Conservation (phyloP, 306 rosid genomes). For the Sphenostylis stenocarpa region DNA sequence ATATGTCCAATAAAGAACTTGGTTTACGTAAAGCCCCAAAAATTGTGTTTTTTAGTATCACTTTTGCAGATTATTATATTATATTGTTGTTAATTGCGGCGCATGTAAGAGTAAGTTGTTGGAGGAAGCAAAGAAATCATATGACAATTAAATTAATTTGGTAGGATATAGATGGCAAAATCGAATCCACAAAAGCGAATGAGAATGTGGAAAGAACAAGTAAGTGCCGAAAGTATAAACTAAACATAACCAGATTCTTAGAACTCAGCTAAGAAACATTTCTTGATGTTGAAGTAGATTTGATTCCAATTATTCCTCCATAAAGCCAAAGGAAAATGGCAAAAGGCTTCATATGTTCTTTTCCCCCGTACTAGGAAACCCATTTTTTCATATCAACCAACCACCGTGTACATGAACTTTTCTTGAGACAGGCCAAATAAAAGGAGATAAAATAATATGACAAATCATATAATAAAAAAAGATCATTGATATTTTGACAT, state of each 20-base stretch:
- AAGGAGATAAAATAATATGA: too few relatives aligned
- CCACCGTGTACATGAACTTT: too few relatives aligned
- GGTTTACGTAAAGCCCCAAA: too few relatives aligned
- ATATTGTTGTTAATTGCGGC: not conserved
- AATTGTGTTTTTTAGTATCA: not conserved
- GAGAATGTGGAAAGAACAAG: conserved; percentile 20
- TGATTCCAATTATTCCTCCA: not conserved
- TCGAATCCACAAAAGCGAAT: not conserved
- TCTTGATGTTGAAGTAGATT: conserved; percentile 6
- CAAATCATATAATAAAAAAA: too few relatives aligned
- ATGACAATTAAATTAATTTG: not conserved
- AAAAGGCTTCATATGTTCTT: not conserved
- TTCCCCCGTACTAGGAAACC: not conserved
- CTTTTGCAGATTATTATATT: conserved; percentile 8
- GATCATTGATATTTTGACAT: too few relatives aligned
- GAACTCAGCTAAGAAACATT: too few relatives aligned
- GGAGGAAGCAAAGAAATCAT: conserved; percentile 13
- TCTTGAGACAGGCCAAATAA: not conserved
- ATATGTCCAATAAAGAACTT: not conserved
- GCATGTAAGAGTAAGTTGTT: not conserved
- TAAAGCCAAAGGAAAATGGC: not conserved
- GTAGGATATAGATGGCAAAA: too few relatives aligned
- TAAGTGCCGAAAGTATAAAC: too few relatives aligned
- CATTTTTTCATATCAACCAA: not conserved
- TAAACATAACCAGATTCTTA: too few relatives aligned